Percentiles rank a stretch among this genome's conserved stretches.
Evolutionary conservation across 176 grass and related monocot genomes (phyloP).

Genomic region (Calamus simplicifolius): DNA sequence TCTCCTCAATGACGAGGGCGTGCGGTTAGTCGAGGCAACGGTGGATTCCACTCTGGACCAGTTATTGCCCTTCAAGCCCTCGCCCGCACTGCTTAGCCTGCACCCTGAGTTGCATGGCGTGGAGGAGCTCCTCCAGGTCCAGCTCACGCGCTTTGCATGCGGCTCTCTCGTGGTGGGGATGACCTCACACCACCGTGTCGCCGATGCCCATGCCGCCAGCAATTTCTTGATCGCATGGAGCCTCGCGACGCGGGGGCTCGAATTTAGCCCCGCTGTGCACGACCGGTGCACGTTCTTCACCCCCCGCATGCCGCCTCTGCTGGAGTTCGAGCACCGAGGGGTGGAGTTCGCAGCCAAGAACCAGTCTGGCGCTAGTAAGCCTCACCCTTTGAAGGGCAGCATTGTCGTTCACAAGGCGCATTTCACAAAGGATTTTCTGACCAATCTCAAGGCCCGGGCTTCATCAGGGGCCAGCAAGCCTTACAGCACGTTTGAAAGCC

Average conservation of each 20-base stretch:
- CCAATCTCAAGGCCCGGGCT: constrained; percentile 18
- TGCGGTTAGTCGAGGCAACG: constrained; percentile 33
- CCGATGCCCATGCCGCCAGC: constrained; percentile 22
- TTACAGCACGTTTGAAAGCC: constrained; percentile 26
- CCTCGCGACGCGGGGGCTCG: constrained; percentile 17
- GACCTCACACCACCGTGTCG: constrained; percentile 27
- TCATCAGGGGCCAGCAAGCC: not conserved
- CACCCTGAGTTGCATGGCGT: too few relatives aligned
- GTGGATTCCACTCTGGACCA: constrained; percentile 18
- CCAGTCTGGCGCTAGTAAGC: not conserved
- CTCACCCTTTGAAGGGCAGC: not conserved
- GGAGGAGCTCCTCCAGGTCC: not conserved
- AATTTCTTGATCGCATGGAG: constrained; percentile 33
- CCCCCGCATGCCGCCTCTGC: constrained; percentile 17
- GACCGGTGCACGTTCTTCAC: constrained; percentile 20
- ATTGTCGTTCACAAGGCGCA: constrained; percentile 7
- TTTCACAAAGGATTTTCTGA: constrained; percentile 3
- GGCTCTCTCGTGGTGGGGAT: constrained; percentile 28
- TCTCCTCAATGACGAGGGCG: constrained; percentile 40
- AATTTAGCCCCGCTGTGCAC: constrained; percentile 5
- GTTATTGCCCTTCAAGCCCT: too few relatives aligned
- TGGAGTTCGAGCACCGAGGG: constrained; percentile 14
- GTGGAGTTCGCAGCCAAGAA: constrained; percentile 1
- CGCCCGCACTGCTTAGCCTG: too few relatives aligned
- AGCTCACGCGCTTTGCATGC: constrained; percentile 43